Percentiles rank a stretch among this genome's conserved stretches.
These are phyloP conservation scores for Macrolepiota fuliginosa DNA, from an alignment of 768 basidiomycete species.

Conservation along the genomic window DNA sequence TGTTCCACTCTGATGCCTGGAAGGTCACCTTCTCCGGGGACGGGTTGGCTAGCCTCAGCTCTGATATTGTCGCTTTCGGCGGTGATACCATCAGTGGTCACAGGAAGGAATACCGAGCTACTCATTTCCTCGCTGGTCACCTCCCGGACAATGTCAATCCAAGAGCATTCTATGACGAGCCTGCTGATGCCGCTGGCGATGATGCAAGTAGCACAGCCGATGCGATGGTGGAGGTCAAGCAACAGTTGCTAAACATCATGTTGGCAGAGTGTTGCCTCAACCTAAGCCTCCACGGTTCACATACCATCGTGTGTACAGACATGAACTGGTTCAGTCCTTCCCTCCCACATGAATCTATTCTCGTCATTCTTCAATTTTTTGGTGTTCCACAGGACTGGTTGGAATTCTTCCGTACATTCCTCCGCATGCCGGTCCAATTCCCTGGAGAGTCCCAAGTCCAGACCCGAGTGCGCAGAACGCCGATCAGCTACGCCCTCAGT, in stretches of 20 bases:
- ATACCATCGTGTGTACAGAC: constrained; percentile 37
- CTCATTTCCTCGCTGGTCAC: constrained; percentile 34
- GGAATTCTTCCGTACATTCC: constrained; percentile 31
- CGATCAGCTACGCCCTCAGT: constrained; percentile 40
- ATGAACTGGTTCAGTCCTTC: constrained; percentile 43
- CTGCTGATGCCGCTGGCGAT: constrained; percentile 20
- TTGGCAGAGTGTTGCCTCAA: constrained; percentile 40
- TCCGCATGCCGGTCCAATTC: constrained; percentile 32
- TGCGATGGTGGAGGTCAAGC: constrained; percentile 29
- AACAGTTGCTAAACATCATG: constrained; percentile 38
- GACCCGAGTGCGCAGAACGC: constrained; percentile 38
- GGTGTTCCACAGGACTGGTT: constrained; percentile 36
- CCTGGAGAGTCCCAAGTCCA: constrained; percentile 28
- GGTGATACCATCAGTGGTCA: constrained; percentile 23
- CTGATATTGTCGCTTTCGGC: constrained; percentile 5
- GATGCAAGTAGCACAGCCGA: constrained; percentile 16
- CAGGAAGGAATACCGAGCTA: constrained; percentile 23
- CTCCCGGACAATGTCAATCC: constrained; percentile 21
- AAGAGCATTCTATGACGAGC: constrained; percentile 22
- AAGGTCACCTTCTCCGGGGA: constrained; percentile 20
- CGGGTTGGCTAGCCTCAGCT: constrained; percentile 19
- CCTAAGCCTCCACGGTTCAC: constrained; percentile 28
- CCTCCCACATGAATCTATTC: constrained; percentile 38
- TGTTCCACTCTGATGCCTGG: constrained; percentile 37
- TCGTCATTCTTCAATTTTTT: constrained; percentile 35